Evolutionary conservation across 495 filamentous ascomycete species (phyloP).

Genomic region (Trichocladium antarcticum): DNA sequence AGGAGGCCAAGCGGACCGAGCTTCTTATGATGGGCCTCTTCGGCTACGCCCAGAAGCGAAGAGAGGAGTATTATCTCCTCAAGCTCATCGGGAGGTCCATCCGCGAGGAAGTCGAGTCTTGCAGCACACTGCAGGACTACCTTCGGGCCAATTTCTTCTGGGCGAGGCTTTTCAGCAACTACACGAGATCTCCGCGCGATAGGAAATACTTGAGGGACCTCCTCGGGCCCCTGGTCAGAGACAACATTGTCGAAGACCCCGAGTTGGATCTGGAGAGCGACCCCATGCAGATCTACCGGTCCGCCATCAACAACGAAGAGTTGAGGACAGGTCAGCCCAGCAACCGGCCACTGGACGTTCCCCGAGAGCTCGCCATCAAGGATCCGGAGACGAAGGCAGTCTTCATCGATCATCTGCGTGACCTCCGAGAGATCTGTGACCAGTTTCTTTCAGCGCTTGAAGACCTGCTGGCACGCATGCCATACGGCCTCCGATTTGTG

Average conservation of each 20-base stretch:
- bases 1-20: conserved; percentile 83
- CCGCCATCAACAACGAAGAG: conserved; percentile 92
- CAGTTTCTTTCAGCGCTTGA: conserved; percentile 75
- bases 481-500: conserved; percentile 84
- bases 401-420: conserved; percentile 87
- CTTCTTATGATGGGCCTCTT: conserved; percentile 94
- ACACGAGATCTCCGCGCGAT: conserved; percentile 84
- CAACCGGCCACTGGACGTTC: conserved; percentile 63
- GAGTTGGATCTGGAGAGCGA: conserved; percentile 91
- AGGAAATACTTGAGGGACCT: conserved; percentile 84
- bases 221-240: conserved; percentile 67
- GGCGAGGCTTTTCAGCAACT: conserved; percentile 72
- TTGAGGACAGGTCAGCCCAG: conserved; percentile 80
- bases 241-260: conserved; percentile 84
- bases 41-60: conserved; percentile 89
- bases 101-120: conserved; percentile 74
- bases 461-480: conserved; percentile 75
- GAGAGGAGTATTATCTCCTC: conserved; percentile 94
- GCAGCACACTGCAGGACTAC: conserved; percentile 67
- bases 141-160: conserved; percentile 87
- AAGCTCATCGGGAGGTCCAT: conserved; percentile 76
- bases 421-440: conserved; percentile 85
- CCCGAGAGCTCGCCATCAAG: conserved; percentile 82
- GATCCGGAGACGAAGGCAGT: conserved; percentile 83
- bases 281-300: conserved; percentile 93